Evolutionary conservation across 495 filamentous ascomycete genomes (phyloP), one percentile per base, ranked within the genome.

Genomic region (Podospora sp.): DNA sequence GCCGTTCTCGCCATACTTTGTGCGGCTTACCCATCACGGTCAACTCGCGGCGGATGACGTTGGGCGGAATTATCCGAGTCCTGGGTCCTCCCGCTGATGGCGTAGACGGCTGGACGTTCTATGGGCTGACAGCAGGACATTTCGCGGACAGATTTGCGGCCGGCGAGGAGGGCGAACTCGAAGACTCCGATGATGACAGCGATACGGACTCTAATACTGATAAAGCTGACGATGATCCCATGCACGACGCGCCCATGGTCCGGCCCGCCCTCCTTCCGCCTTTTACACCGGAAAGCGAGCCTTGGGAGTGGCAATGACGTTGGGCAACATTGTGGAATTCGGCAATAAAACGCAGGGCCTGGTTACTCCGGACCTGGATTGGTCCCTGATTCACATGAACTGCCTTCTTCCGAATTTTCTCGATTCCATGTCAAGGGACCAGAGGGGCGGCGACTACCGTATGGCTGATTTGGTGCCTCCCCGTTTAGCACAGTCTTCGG

Each of bases 331-430:
- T 6, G 14, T 55, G 24, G 52, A 22, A n/a, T n/a, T 55, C 7
- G 40, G 40, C 16, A 22, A 22, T 22, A 26, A n/a, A 11, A 16
- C 49, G 14, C 12, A 18, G 3, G n/a, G 14, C 14, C 1, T 2
- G 14, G 24, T n/a, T 11, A 4, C 20, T 6, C 52, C 52, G 22
- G 52, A 55, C 2, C 14, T 55, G 52, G 52, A 55, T 55, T 55
- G 52, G 52, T 55, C 21, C 7, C 22, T 55, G 52, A 22, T 55
- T 12, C 21, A 55, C 25, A 55, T 55, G 52, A 26, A 14, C 21
- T 55, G 6, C 52, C 52, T 55, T 6, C 52, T 55, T 55, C 52
- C 52, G 21, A 55, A 55, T 55, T 22, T 22, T n/a, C 52, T 55
- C 52, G 52, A 55, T 55, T 9, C 52, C 52, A 22, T 24, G 14